phyloP scores from a whole-genome alignment of 2,329 filamentous ascomycete species.

The Monilinia aucupariae region DNA sequence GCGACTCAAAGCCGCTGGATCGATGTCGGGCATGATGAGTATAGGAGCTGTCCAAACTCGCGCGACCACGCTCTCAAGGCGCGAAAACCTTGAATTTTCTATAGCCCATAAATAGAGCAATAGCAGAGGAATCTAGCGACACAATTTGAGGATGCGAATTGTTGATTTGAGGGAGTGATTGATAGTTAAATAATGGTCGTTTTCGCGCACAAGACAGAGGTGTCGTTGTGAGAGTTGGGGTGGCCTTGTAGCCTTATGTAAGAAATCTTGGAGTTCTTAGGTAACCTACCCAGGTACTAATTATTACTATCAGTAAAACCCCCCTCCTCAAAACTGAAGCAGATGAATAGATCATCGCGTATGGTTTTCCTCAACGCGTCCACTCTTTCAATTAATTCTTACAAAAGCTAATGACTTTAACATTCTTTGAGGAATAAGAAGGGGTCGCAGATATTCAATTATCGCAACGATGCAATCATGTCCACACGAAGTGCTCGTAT shows the following conservation, averaged over 20 bases:
- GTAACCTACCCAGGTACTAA: background rate
- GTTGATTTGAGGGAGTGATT: conserved; percentile 18
- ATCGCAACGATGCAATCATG: conserved; percentile 34
- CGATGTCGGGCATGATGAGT: conserved; percentile 59
- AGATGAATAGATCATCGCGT: conserved; percentile 16
- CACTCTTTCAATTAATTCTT: conserved; percentile 13
- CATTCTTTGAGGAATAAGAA: background rate
- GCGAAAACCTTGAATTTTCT: conserved; percentile 25
- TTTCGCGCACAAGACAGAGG: conserved; percentile 17
- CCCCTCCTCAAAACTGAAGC: conserved; percentile 6
- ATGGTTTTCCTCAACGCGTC: conserved; percentile 9
- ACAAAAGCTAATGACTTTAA: conserved; percentile 4
- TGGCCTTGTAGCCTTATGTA: conserved; percentile 16
- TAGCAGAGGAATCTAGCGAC: conserved; percentile 26
- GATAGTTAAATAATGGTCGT: conserved; percentile 24
- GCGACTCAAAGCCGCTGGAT: conserved; percentile 64
- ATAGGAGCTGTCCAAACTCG: conserved; percentile 22
- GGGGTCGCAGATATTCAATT: conserved; percentile 5
- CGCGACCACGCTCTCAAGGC: conserved; percentile 27
- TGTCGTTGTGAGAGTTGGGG: conserved; percentile 21
- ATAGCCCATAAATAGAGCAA: conserved; percentile 30
- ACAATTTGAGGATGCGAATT: conserved; percentile 26
- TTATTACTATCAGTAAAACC: background rate
- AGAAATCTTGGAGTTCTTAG: conserved; percentile 15
- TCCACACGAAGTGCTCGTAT: conserved; percentile 53